Evolutionary conservation across 345 rosid species (phyloP), one percentile per base, ranked within the genome.

Genomic region (Eucalyptus curtisii): DNA sequence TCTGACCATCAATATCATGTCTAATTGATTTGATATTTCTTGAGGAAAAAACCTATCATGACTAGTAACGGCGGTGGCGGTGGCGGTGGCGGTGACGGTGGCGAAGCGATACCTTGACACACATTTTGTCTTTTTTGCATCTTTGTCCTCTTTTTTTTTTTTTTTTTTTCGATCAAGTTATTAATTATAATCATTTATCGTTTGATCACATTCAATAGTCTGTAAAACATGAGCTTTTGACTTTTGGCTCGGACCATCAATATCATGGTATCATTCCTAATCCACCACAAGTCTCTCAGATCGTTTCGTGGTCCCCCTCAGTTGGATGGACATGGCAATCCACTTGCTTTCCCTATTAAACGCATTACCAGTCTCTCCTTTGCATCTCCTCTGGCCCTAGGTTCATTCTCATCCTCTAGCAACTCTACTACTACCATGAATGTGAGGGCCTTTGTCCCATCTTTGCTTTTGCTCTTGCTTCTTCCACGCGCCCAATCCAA

Each of bases 401-500:
- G 14, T 76, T 40, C 22, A 19, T 76, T 40, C 82, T 13, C 17
- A 33, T 40, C 81, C 68, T 27, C 16, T 64, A 71, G 82, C 45
- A 20, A 20, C 82, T 68, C 80, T 71, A 10, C 45, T 20, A 7
- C 81, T 40, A 5, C 45, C 13, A 37, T 11, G 82, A 37, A 33
- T 5, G 12, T 10, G 27, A 37, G 45, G 45, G 45, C 13, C 44
- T 68, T 71, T 10, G 45, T 71, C 82, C 5, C 24, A 42, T 24
- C 15, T 76, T 76, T 20, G 27, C 82, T 76, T 76, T 37, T 17
- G 82, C 82, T 37, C 82, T 37, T 20, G 82, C 80, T 68, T 68
- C 79, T 66, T 66, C 37, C 79, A 31, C 10, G 42, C 79, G 42
- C 79, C 79, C 79, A 95, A 88, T 93, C 98, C 44, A 94, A 93